Percentiles rank a stretch among this genome's conserved stretches.
These are phyloP conservation scores for Cucurbita moschata DNA, from an alignment of 306 rosid genomes.

Conservation along the genomic window DNA sequence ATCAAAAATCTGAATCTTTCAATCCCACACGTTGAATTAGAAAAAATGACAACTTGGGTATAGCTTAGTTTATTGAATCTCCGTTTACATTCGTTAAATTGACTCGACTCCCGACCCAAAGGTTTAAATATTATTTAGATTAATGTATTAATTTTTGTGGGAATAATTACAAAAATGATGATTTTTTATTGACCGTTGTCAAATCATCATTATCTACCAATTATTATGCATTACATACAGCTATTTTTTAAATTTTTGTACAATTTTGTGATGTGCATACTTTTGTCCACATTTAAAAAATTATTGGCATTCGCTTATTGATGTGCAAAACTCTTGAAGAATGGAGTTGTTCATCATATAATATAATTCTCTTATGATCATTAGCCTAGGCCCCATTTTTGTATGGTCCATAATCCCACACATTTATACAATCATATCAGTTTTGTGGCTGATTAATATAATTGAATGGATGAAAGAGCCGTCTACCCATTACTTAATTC, in stretches of 20 bases:
- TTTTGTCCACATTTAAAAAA: slow-evolving; percentile 3
- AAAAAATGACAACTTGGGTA: no score
- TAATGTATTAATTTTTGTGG: neutral
- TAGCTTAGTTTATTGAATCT: no score
- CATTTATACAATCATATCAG: neutral
- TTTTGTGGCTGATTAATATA: neutral
- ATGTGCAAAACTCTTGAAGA: neutral
- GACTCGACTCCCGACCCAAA: neutral
- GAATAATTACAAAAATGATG: neutral
- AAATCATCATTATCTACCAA: neutral
- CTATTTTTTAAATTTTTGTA: neutral
- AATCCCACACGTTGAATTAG: no score
- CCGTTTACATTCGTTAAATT: no score
- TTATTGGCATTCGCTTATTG: neutral
- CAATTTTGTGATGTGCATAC: neutral
- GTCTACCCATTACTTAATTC: neutral
- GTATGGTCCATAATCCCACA: neutral
- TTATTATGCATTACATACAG: neutral
- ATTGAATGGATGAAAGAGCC: neutral
- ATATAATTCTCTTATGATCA: neutral
- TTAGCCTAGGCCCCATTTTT: slow-evolving; percentile 7
- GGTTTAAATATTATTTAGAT: neutral
- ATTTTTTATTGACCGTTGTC: neutral
- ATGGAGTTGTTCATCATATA: neutral
- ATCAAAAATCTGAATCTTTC: no score